Evolutionary conservation across 2,329 filamentous ascomycete species (phyloP).

Genomic region (Colletotrichum limetticola): DNA sequence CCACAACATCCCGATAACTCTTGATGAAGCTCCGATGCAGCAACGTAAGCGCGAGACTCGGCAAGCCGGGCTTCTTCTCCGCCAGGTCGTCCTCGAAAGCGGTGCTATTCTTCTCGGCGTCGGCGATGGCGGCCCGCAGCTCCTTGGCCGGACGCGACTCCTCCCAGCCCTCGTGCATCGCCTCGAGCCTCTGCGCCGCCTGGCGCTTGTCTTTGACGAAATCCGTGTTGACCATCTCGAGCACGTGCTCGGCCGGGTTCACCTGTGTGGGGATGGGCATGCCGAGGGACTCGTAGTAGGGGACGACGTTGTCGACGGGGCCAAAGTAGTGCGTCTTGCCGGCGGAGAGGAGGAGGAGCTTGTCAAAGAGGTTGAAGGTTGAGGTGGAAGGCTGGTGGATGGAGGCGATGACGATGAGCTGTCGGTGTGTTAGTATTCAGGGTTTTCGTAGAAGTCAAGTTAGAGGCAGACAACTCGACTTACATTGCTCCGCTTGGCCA

Average conservation of each 20-base stretch:
- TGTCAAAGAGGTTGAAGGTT: conserved; percentile 85
- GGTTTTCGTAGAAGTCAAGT: too few species aligned
- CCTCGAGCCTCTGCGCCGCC: conserved; percentile 58
- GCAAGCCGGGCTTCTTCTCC: conserved; percentile 53
- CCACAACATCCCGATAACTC: conserved; percentile 84
- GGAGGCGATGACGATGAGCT: conserved; percentile 82
- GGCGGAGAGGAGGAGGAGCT: conserved; percentile 76
- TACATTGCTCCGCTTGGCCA: conserved; percentile 75
- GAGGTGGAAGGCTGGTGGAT: conserved; percentile 88
- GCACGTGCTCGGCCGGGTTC: conserved; percentile 84
- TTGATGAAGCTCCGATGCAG: conserved; percentile 86
- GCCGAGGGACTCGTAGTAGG: conserved; percentile 72
- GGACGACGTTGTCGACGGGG: conserved; percentile 63
- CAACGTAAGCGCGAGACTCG: conserved; percentile 69
- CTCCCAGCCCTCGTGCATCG: conserved; percentile 67
- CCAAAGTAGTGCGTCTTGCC: conserved; percentile 82
- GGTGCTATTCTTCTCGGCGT: conserved; percentile 35
- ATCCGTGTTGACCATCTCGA: conserved; percentile 83
- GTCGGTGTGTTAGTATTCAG: not conserved
- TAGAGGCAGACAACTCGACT: conserved; percentile 35
- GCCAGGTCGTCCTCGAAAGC: conserved; percentile 43
- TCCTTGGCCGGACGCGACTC: conserved; percentile 49
- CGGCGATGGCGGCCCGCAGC: conserved; percentile 15
- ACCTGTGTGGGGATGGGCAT: conserved; percentile 73
- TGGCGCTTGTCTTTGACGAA: conserved; percentile 66